phyloP scores from a whole-genome alignment of 768 basidiomycete species.

The Tremella mesenterica region DNA sequence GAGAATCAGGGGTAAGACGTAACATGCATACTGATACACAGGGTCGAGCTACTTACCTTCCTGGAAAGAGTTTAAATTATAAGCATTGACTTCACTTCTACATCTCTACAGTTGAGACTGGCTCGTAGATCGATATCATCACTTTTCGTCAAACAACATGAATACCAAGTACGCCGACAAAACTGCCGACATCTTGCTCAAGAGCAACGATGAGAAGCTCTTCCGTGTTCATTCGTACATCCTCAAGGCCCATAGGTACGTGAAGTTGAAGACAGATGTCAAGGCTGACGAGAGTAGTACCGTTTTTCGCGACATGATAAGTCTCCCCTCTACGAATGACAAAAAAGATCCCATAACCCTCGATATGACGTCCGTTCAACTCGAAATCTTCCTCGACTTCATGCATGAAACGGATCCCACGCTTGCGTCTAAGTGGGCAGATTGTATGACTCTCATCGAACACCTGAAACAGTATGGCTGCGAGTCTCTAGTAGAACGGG shows the following conservation, averaged over 20 bases:
- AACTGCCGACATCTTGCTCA: conserved; percentile 11
- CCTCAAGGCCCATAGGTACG: conserved; percentile 18
- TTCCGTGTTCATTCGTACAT: conserved; percentile 13
- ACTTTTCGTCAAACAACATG: too few relatives aligned
- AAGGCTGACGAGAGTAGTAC: neutral
- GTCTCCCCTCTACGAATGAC: neutral
- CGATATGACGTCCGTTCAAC: conserved; percentile 3
- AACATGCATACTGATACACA: too few relatives aligned
- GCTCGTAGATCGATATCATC: too few relatives aligned
- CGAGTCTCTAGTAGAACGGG: conserved; percentile 5
- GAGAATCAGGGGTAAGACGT: too few relatives aligned
- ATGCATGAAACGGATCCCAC: conserved; percentile 6
- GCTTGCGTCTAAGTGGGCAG: conserved; percentile 2
- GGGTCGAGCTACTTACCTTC: too few relatives aligned
- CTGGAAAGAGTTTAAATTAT: too few relatives aligned
- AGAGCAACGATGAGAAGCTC: conserved; percentile 6
- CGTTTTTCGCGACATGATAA: neutral
- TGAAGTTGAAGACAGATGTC: neutral
- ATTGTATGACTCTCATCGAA: conserved; percentile 6
- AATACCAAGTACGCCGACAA: conserved; percentile 7
- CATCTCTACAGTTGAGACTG: too few relatives aligned
- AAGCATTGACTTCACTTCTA: too few relatives aligned
- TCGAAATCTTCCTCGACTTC: conserved; percentile 11
- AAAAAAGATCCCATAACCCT: conserved; percentile 3
- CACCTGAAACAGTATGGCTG: conserved; percentile 3